Base-by-base conservation (phyloP, 2,329 filamentous ascomycete species). In the Scorias spongiosa region DNA sequence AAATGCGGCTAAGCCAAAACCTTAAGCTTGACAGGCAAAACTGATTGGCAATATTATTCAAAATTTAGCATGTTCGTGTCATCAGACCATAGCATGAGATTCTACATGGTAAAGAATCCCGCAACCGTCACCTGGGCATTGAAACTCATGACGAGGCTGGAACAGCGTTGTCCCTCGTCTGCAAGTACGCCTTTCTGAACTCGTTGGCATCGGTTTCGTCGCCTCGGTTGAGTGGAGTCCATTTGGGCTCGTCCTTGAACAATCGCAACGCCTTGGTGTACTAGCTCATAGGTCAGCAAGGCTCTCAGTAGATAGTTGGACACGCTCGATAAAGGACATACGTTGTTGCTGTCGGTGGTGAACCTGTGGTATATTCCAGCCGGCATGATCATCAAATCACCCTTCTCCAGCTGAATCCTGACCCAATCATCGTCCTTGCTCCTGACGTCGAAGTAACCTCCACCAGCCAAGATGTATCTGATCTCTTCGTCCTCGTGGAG, bases 401-500 rank as follows among this genome's bases (percentile, higher is more conserved):
- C 74, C 71, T 91, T 91, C 63, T 83, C 83, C 45, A 98, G 67
- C 56, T 72, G 68, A 48, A 98, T 87, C 46, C 91, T 72, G 46
- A 98, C 77, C 91, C 91, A 98, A 51, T 83, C 78, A 58, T 96
- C 89, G 15, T 75, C 76, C 62, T 82, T 71, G 57, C 78, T 81
- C 41, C 91, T 72, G 2, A 98, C 88, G 64, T 98, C 91, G 60
- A 98, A 98, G 63, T 83, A 98, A 0, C 91, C 91, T 44, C 76
- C 75, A 0, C 91, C 91, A 48, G 81, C 88, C 29, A 86, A 72
- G 52, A 98, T 88, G 58, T 95, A 98, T 40, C 91, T 74, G 52
- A 98, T 98, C 72, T 98, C 91, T 68, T 98, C 91, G 54, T 98
- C 91, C 68, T 98, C 91, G 61, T 98, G 91, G 56, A 98, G 64